Base-by-base conservation (phyloP, 1,284 basidiomycete genomes). In the Ganoderma leucocontextum region DNA sequence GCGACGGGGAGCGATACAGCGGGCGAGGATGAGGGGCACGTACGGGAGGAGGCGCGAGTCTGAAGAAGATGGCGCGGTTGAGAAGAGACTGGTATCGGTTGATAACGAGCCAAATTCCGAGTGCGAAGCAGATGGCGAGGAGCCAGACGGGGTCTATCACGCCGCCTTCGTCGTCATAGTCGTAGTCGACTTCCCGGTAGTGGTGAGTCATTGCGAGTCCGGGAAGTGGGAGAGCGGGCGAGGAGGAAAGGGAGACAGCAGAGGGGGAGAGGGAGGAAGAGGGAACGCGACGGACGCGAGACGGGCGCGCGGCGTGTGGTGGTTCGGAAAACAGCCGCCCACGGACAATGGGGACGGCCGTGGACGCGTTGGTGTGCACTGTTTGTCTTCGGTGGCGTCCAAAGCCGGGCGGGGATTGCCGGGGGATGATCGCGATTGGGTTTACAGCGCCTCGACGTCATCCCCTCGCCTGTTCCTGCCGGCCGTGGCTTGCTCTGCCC, bases 61-160 rank as follows among this genome's bases (percentile, higher is more conserved):
- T 75, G 78, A 95, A 95, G 6, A 85, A 83, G 2, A 94, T 84
- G 0, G 94, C 87, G 67, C 88, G 89, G 75, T 92, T 93, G 73
- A 87, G 87, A 60, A 89, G 85, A 74, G 87, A 88, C 74, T 91
- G 88, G 79, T 93, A 92, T 61, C 92, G 87, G 78, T 88, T 82
- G 73, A 89, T 85, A 62, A 94, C 92, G 29, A 93, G 82, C 84
- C 88, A 94, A 69, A 94, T 92, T 41, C 93, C 92, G 65, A 91
- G 83, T 53, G 86, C 90, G 71, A 92, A 87, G 82, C 90, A 93
- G 42, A 87, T 76, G 2, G 88, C 85, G 38, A 93, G 80, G 29
- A 78, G 77, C 70, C 78, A 79, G 33, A 80, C 62, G 42, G 80
- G 74, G 72, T 78, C 78, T 49, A 75, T 67, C 49, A 75, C 71